Percentiles rank a stretch among this genome's conserved stretches.
Conservation (phyloP, 371 early-diverging fungal genomes). For the Dinochytrium kinnereticum region DNA sequence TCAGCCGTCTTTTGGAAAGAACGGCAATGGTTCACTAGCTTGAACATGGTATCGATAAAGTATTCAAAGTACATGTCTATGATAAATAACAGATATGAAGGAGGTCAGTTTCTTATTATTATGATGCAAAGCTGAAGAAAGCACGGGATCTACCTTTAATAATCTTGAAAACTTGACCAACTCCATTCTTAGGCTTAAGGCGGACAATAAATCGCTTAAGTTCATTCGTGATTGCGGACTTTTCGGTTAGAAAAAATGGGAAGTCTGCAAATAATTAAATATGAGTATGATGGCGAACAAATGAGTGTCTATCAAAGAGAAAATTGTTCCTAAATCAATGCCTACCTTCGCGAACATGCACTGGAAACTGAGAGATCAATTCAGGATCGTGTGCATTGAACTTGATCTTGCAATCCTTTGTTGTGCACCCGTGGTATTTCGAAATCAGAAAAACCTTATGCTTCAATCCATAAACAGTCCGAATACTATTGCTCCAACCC, state of each 20-base stretch:
- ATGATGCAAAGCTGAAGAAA: too few relatives aligned
- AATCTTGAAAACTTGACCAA: conserved; percentile 12
- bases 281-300: not conserved
- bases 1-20: not conserved
- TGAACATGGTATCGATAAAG: conserved; percentile 7
- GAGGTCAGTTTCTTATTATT: too few relatives aligned
- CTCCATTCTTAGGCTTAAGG: conserved; percentile 9
- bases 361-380: not conserved
- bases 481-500: conserved; percentile 9
- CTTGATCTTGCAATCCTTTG: not conserved
- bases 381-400: conserved; percentile 12
- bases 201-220: not conserved
- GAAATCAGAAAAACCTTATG: conserved; percentile 12
- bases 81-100: not conserved
- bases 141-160: conserved; percentile 8
- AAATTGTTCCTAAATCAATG: too few relatives aligned
- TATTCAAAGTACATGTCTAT: conserved; percentile 13
- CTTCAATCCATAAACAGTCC: not conserved
- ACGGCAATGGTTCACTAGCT: not conserved
- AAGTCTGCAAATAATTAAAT: not conserved
- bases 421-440: conserved; percentile 16
- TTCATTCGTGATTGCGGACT: conserved; percentile 10
- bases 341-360: not conserved
- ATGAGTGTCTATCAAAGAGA: not conserved
- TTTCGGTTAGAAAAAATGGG: conserved; percentile 10